These are phyloP conservation scores for Leishmania gerbilli DNA, from an alignment of 208 protist species.

Conservation along the genomic window DNA sequence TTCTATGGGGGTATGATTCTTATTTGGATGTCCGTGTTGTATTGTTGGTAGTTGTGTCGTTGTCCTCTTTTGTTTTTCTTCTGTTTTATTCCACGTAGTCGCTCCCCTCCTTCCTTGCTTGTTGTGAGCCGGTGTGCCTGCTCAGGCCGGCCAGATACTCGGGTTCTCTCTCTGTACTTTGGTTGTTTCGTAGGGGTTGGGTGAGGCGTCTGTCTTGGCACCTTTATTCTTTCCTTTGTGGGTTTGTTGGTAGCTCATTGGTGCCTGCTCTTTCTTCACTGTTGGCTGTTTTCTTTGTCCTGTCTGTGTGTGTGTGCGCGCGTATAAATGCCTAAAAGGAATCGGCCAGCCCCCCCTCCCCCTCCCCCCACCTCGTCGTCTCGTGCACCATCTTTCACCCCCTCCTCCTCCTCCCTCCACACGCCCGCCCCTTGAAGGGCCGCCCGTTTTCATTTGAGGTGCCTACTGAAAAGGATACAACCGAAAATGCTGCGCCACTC, in stretches of 20 bases:
- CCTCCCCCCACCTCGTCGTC: neutral
- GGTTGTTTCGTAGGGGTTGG: neutral
- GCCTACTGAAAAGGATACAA: neutral
- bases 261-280: neutral
- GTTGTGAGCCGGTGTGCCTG: neutral
- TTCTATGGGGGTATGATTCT: neutral
- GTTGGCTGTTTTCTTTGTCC: neutral
- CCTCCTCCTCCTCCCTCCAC: neutral
- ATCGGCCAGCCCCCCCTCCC: neutral
- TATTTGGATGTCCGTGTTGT: neutral
- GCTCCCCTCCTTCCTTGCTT: neutral
- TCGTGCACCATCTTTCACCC: neutral
- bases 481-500: neutral
- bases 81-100: neutral
- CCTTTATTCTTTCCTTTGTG: neutral
- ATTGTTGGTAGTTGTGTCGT: neutral
- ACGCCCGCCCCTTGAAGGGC: neutral
- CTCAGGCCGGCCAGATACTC: neutral
- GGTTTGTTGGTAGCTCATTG: neutral
- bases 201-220: neutral
- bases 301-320: neutral
- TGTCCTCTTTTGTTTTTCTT: neutral
- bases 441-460: neutral
- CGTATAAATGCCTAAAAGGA: neutral
- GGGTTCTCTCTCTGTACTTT: neutral